These are phyloP conservation scores for Solanum acaule DNA, from an alignment of 257 asterid species.

Conservation along the genomic window DNA sequence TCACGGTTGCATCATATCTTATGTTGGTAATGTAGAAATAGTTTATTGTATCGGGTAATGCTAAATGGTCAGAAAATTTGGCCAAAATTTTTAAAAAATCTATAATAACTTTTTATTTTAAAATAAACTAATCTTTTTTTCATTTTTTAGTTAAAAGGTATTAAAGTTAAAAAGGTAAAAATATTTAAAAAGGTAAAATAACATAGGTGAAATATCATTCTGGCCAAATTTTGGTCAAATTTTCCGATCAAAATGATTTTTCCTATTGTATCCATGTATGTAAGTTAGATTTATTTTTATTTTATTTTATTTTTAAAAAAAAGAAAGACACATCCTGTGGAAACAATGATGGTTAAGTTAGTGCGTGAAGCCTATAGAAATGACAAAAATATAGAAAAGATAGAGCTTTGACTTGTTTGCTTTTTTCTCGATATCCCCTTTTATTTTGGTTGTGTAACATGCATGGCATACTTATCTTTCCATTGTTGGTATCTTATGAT, in stretches of 20 bases:
- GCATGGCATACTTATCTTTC: conserved; percentile 1
- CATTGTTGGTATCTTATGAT: not conserved
- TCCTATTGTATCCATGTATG: not conserved
- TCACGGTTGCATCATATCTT: not conserved
- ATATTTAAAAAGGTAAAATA: too few relatives aligned
- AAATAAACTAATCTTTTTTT: too few relatives aligned
- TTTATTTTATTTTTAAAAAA: too few relatives aligned
- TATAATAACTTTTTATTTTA: too few relatives aligned
- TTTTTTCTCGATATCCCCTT: conserved; percentile 5
- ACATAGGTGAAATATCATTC: too few relatives aligned
- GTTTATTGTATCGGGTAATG: not conserved
- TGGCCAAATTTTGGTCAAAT: too few relatives aligned
- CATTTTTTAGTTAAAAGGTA: too few relatives aligned
- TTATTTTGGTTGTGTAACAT: conserved; percentile 4
- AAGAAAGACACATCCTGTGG: not conserved
- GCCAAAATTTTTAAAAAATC: too few relatives aligned
- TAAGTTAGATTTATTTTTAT: not conserved
- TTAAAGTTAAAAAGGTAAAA: too few relatives aligned
- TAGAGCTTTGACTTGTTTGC: conserved; percentile 21
- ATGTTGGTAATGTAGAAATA: not conserved
- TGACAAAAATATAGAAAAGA: conserved; percentile 1
- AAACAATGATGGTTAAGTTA: not conserved
- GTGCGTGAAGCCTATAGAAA: conserved; percentile 3
- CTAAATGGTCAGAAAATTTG: too few relatives aligned
- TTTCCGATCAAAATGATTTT: too few relatives aligned